Conservation (phyloP, 2,329 filamentous ascomycete genomes). For the Ilyonectria sp. region DNA sequence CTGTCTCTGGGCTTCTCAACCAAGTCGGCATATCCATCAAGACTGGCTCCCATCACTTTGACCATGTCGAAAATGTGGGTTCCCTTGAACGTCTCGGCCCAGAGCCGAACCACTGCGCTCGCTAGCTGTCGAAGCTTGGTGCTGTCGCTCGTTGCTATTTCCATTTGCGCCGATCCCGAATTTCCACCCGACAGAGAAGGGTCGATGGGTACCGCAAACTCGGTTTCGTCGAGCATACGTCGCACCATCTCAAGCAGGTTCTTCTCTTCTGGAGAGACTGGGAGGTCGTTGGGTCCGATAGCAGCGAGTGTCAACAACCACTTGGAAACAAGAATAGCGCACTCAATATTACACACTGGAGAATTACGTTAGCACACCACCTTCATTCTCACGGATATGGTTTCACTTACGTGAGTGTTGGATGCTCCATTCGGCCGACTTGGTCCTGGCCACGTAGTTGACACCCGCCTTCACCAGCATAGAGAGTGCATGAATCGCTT, state of each 20-base stretch:
- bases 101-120: slow-evolving; percentile 71
- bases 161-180: slow-evolving; percentile 56
- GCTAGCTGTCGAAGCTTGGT: slow-evolving; percentile 70
- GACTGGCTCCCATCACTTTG: slow-evolving; percentile 69
- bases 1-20: slow-evolving; percentile 69
- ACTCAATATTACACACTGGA: slow-evolving; percentile 73
- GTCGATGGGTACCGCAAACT: slow-evolving; percentile 73
- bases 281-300: slow-evolving; percentile 65
- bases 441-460: slow-evolving; percentile 73
- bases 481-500: slow-evolving; percentile 78
- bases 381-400: not conserved
- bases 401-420: slow-evolving; percentile 70
- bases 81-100: slow-evolving; percentile 75
- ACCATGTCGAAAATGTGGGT: slow-evolving; percentile 74
- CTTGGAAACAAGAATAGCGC: slow-evolving; percentile 72
- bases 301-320: slow-evolving; percentile 72
- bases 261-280: slow-evolving; percentile 67
- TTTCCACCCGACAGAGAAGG: slow-evolving; percentile 64
- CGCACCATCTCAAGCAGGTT: slow-evolving; percentile 70
- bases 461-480: slow-evolving; percentile 76
- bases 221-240: slow-evolving; percentile 73
- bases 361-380: slow-evolving; percentile 34
- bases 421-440: slow-evolving; percentile 75
- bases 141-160: slow-evolving; percentile 63
- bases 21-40: slow-evolving; percentile 71